Percentiles rank a stretch among this genome's conserved stretches.
Conservation (phyloP, 169 alveolate species). For the Cryptosporidium muris region DNA sequence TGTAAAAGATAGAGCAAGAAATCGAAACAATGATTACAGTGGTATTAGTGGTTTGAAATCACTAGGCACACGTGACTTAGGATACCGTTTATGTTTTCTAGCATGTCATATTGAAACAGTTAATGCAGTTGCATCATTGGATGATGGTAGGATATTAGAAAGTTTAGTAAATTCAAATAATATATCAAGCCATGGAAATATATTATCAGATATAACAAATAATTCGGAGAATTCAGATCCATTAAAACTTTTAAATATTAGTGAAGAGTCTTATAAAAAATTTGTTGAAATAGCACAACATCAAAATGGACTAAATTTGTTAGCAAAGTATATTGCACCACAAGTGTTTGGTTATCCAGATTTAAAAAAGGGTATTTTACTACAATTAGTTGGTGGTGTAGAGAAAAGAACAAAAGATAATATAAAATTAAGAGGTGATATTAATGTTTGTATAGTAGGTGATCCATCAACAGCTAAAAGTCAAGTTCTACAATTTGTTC, state of each 20-base stretch:
- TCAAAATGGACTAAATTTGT: conserved; percentile 81
- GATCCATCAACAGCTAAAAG: conserved; percentile 98
- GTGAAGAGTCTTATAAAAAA: conserved; percentile 76
- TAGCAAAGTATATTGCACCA: conserved; percentile 93
- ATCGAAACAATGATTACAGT: conserved; percentile 71
- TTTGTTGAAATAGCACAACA: conserved; percentile 79
- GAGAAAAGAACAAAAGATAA: conserved; percentile 93
- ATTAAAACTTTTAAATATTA: conserved; percentile 17
- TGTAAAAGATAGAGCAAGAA: conserved; percentile 75
- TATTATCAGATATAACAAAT: conserved; percentile 72
- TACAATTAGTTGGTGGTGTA: conserved; percentile 96
- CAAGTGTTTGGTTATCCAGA: conserved; percentile 95
- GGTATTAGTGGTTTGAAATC: conserved; percentile 89
- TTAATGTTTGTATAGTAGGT: conserved; percentile 96
- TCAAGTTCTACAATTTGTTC: conserved; percentile 92
- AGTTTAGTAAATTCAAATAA: neutral
- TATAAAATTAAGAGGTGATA: conserved; percentile 93
- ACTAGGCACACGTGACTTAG: conserved; percentile 92
- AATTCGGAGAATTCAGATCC: conserved; percentile 72
- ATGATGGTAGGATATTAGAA: conserved; percentile 60
- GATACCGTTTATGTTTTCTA: conserved; percentile 90
- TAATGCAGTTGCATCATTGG: conserved; percentile 54
- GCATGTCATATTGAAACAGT: conserved; percentile 77
- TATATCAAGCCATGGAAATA: neutral
- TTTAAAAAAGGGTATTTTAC: conserved; percentile 94